Evolutionary conservation across 139 green algal species (phyloP).

Genomic region (Coelastrella sp.): DNA sequence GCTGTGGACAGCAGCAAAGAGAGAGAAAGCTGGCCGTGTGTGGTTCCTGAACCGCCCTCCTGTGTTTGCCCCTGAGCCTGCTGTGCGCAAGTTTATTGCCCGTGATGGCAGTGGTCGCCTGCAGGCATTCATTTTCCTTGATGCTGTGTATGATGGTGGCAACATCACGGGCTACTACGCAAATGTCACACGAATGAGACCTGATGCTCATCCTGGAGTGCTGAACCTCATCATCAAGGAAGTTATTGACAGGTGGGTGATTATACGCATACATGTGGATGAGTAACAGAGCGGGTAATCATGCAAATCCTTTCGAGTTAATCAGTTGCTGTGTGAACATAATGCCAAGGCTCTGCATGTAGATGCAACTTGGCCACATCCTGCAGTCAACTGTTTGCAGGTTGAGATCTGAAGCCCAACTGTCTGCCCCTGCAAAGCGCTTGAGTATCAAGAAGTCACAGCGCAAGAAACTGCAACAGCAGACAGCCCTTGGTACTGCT

Average conservation of each 20-base stretch:
- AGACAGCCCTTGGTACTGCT: too few species aligned
- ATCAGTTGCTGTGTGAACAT: not conserved
- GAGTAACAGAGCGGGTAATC: too few species aligned
- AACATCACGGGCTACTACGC: slow-evolving; percentile 17
- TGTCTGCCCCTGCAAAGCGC: not conserved
- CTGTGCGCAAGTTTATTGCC: slow-evolving; percentile 30
- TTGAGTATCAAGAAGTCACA: slow-evolving; percentile 6
- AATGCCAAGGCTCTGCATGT: not conserved
- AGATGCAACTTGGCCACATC: too few species aligned
- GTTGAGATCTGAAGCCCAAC: not conserved
- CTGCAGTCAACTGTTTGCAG: too few species aligned
- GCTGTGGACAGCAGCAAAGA: not conserved
- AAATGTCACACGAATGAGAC: slow-evolving; percentile 32
- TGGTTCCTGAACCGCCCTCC: slow-evolving; percentile 35
- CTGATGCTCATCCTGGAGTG: slow-evolving; percentile 23
- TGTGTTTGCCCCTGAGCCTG: not conserved
- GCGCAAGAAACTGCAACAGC: not conserved
- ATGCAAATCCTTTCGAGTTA: too few species aligned
- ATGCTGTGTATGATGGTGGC: slow-evolving; percentile 7
- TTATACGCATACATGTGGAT: too few species aligned
- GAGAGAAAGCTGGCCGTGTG: not conserved
- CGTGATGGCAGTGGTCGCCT: not conserved
- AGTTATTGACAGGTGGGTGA: slow-evolving; percentile 20
- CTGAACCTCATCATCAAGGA: slow-evolving; percentile 36
- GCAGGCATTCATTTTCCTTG: slow-evolving; percentile 29